These are phyloP conservation scores for Penicillium goetzii DNA, from an alignment of 495 filamentous ascomycete species.

Conservation along the genomic window DNA sequence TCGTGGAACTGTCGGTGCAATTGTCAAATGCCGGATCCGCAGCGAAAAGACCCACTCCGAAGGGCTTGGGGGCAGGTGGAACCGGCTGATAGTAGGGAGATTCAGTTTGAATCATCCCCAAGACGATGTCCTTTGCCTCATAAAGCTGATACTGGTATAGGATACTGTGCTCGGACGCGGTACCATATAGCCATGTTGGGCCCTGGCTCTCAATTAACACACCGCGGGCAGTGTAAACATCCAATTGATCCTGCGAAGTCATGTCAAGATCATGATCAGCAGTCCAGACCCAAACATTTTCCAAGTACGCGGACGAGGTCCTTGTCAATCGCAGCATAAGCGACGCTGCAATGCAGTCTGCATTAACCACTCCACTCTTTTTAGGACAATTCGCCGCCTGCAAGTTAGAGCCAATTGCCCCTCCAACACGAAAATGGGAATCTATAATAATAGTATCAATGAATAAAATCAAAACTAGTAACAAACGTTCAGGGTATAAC, in stretches of 20 bases:
- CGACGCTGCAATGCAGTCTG: constrained; percentile 61
- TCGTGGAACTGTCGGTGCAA: background rate
- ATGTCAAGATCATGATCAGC: constrained; percentile 72
- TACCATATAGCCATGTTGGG: constrained; percentile 65
- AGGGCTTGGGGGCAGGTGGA: constrained; percentile 59
- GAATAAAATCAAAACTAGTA: no score
- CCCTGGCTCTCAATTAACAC: constrained; percentile 58
- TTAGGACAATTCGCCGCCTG: constrained; percentile 69
- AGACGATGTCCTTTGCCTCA: constrained; percentile 65
- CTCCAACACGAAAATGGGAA: constrained; percentile 79
- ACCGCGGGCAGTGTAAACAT: constrained; percentile 64
- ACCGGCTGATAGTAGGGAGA: constrained; percentile 67
- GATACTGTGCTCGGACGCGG: constrained; percentile 68
- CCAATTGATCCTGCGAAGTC: constrained; percentile 57
- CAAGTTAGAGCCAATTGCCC: constrained; percentile 72
- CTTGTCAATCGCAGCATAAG: constrained; percentile 61
- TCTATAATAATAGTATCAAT: constrained; percentile 40
- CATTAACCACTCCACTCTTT: constrained; percentile 44
- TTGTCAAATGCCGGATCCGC: constrained; percentile 47
- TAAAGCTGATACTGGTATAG: constrained; percentile 78
- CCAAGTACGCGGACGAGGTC: constrained; percentile 53
- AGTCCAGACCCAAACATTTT: constrained; percentile 66
- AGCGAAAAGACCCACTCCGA: constrained; percentile 45
- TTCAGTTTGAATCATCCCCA: constrained; percentile 80
- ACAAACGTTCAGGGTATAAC: no score